Percentiles rank a stretch among this genome's conserved stretches.
phyloP scores from a whole-genome alignment of 2,329 filamentous ascomycete genomes.

The Stemphylium beticola region DNA sequence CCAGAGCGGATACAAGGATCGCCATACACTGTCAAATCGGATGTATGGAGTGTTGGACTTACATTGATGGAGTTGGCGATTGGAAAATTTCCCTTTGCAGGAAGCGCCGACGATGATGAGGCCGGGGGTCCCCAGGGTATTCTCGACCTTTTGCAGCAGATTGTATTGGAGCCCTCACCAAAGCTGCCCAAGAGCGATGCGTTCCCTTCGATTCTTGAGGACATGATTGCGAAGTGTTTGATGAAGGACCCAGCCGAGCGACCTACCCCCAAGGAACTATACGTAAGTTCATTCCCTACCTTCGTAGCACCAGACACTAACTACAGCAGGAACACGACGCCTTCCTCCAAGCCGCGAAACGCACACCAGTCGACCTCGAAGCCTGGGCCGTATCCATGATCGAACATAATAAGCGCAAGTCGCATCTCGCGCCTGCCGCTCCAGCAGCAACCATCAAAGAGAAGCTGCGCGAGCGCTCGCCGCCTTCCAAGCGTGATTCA shows the following conservation, averaged over 20 bases:
- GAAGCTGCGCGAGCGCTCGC: constrained; percentile 46
- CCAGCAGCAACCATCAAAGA: constrained; percentile 64
- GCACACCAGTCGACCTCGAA: constrained; percentile 90
- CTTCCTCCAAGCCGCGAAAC: constrained; percentile 94
- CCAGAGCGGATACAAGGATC: constrained; percentile 97
- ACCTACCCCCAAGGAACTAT: constrained; percentile 91
- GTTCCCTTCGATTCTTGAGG: constrained; percentile 91
- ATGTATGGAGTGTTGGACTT: constrained; percentile 97
- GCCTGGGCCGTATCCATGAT: constrained; percentile 95
- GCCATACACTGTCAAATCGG: constrained; percentile 96
- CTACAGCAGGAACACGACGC: constrained; percentile 79
- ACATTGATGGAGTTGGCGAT: constrained; percentile 97
- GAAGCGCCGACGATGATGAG: constrained; percentile 75
- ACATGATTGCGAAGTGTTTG: constrained; percentile 96
- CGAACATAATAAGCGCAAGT: constrained; percentile 94
- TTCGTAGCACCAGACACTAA: constrained; percentile 17
- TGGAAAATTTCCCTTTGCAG: constrained; percentile 93
- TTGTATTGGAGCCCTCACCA: constrained; percentile 94
- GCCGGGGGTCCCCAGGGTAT: constrained; percentile 84
- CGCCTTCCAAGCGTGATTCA: constrained; percentile 33
- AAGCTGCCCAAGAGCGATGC: constrained; percentile 95
- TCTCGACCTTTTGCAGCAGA: constrained; percentile 92
- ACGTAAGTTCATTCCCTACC: constrained; percentile 63
- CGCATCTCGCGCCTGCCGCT: constrained; percentile 82
- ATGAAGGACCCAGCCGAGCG: constrained; percentile 87